These are phyloP conservation scores for Hypholoma fasciculare DNA, from an alignment of 768 basidiomycete genomes.

Conservation along the genomic window DNA sequence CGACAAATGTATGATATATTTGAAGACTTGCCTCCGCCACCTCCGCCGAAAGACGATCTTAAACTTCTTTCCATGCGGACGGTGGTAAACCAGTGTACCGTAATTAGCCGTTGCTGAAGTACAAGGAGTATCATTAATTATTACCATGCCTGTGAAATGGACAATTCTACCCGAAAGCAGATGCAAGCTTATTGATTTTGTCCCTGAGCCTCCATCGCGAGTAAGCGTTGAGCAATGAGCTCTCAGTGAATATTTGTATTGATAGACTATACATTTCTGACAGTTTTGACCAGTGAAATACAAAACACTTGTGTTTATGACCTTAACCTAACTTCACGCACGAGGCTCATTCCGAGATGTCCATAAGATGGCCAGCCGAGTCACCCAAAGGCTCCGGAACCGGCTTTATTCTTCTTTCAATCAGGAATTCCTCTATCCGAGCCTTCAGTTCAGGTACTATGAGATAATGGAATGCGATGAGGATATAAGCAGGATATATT, in stretches of 20 bases:
- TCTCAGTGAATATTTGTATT: slow-evolving; percentile 2
- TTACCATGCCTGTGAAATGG: too few species aligned
- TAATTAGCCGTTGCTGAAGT: too few species aligned
- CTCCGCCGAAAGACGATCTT: neutral
- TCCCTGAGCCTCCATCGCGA: neutral
- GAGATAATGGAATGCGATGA: slow-evolving; percentile 3
- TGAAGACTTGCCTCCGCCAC: slow-evolving; percentile 10
- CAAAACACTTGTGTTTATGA: neutral
- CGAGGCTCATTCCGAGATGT: neutral
- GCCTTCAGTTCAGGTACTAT: slow-evolving; percentile 70
- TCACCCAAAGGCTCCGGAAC: slow-evolving; percentile 11
- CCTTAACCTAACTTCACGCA: neutral
- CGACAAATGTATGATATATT: slow-evolving; percentile 1
- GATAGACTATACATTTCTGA: neutral
- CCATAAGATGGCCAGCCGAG: slow-evolving; percentile 4
- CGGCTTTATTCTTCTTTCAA: slow-evolving; percentile 48
- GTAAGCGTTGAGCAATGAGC: too few species aligned
- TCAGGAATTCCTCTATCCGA: slow-evolving; percentile 71
- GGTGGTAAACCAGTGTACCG: too few species aligned
- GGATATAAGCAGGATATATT: neutral
- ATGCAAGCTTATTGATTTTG: too few species aligned
- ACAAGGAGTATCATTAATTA: too few species aligned
- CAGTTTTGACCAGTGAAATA: neutral
- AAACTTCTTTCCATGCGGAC: too few species aligned
- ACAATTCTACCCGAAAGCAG: too few species aligned